phyloP scores from a whole-genome alignment of 1,284 basidiomycete genomes.

The Microstroma glucosiphilum region DNA sequence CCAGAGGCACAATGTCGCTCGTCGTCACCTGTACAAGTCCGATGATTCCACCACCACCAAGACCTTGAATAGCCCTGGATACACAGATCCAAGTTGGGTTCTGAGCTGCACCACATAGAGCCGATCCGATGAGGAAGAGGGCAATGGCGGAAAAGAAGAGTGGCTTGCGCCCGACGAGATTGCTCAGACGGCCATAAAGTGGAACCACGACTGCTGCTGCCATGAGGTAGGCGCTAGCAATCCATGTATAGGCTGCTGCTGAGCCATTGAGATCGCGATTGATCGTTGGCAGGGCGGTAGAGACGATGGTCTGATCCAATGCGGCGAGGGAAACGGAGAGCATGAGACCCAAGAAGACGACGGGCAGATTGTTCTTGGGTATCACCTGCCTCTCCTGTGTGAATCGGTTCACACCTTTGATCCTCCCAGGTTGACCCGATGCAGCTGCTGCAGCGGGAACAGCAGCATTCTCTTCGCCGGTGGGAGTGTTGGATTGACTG shows the following conservation, averaged over 20 bases:
- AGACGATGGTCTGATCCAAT: conserved; percentile 49
- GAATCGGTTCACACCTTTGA: too few relatives aligned
- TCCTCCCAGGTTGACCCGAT: too few relatives aligned
- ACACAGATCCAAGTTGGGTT: conserved; percentile 68
- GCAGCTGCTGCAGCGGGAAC: too few relatives aligned
- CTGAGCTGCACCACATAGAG: conserved; percentile 73
- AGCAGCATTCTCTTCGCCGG: too few relatives aligned
- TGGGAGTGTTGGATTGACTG: too few relatives aligned
- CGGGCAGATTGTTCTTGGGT: conserved; percentile 37
- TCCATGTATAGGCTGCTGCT: conserved; percentile 49
- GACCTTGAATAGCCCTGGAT: conserved; percentile 70
- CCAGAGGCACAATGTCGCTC: conserved; percentile 69
- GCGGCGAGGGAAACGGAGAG: conserved; percentile 36
- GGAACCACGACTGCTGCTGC: conserved; percentile 51
- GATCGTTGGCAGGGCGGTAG: conserved; percentile 49
- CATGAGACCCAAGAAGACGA: conserved; percentile 37
- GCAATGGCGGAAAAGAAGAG: conserved; percentile 64
- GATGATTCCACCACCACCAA: conserved; percentile 67
- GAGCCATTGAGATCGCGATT: conserved; percentile 23
- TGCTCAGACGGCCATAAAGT: conserved; percentile 42
- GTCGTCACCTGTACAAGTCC: conserved; percentile 64
- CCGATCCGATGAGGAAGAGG: conserved; percentile 72
- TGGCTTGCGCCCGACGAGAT: conserved; percentile 59
- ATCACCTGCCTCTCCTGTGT: conserved; percentile 21
- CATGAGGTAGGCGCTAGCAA: conserved; percentile 53